Percentiles rank a stretch among this genome's conserved stretches.
These are phyloP conservation scores for Fagopyrum esculentum DNA, from an alignment of 148 eudicot species.

Conservation along the genomic window DNA sequence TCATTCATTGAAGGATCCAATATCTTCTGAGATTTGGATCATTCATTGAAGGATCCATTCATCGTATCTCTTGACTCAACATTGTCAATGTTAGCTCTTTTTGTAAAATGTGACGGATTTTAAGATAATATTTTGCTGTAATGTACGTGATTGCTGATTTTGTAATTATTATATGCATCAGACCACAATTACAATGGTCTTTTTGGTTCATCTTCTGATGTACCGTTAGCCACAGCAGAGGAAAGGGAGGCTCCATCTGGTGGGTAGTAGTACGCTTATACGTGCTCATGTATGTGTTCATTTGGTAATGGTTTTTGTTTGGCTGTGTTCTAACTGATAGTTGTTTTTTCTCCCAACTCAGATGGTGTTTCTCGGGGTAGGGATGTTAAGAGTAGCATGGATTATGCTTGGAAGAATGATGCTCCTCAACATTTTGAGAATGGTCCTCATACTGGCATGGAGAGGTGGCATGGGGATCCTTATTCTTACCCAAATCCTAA, in stretches of 20 bases:
- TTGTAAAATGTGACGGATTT: neutral
- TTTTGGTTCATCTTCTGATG: slow-evolving; percentile 59
- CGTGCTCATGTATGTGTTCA: slow-evolving; percentile 1
- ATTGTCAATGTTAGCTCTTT: neutral
- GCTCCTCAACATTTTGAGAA: slow-evolving; percentile 41
- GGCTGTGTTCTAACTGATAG: neutral
- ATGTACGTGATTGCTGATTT: neutral
- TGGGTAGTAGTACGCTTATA: slow-evolving; percentile 32
- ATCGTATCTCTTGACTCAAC: neutral
- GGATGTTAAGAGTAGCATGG: slow-evolving; percentile 33
- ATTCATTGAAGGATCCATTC: neutral
- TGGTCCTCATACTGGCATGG: slow-evolving; percentile 45
- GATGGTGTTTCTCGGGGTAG: slow-evolving; percentile 17
- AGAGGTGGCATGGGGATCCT: slow-evolving; percentile 76
- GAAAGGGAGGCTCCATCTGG: slow-evolving; percentile 27
- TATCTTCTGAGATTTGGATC: neutral
- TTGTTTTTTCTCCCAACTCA: neutral
- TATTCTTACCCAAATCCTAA: slow-evolving; percentile 53
- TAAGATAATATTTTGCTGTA: neutral
- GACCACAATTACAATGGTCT: slow-evolving; percentile 39
- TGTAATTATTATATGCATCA: slow-evolving; percentile 19
- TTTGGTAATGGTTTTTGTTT: slow-evolving; percentile 9
- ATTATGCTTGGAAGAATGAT: slow-evolving; percentile 52
- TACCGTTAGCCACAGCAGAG: slow-evolving; percentile 28
- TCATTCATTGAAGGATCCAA: neutral